phyloP scores from a whole-genome alignment of 257 asterid species.

The Cynanchum wilfordii region DNA sequence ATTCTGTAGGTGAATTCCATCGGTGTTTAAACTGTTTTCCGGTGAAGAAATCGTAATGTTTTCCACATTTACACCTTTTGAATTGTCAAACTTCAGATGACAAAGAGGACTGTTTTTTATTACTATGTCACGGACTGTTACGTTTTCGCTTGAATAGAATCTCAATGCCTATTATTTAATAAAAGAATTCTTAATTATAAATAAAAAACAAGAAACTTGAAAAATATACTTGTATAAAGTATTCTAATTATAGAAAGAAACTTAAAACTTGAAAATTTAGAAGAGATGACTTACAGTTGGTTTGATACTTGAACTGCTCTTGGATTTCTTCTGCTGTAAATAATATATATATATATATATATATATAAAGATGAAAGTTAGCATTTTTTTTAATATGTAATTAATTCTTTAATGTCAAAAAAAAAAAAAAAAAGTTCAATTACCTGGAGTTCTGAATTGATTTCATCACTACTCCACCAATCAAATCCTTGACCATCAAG shows the following conservation, averaged over 20 bases:
- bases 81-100: conserved; percentile 73
- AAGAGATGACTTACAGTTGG: conserved; percentile 35
- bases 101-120: conserved; percentile 68
- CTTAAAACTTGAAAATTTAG: no score
- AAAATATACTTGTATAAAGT: no score
- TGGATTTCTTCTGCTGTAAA: conserved; percentile 33
- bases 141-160: conserved; percentile 51
- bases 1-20: conserved; percentile 84
- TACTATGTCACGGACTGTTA: conserved; percentile 47
- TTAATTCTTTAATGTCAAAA: background rate
- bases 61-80: conserved; percentile 43
- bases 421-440: no score
- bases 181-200: background rate
- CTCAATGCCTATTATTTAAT: conserved; percentile 55
- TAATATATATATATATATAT: conserved; percentile 10
- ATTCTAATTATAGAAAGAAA: no score
- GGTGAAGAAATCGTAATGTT: conserved; percentile 76
- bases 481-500: conserved; percentile 77
- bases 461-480: conserved; percentile 55
- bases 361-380: background rate
- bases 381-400: background rate
- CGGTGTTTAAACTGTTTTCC: conserved; percentile 68
- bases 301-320: conserved; percentile 34
- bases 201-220: background rate
- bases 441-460: conserved; percentile 33